Evolutionary conservation across 768 basidiomycete genomes (phyloP).

Genomic region (Cystobasidium tubakii): DNA sequence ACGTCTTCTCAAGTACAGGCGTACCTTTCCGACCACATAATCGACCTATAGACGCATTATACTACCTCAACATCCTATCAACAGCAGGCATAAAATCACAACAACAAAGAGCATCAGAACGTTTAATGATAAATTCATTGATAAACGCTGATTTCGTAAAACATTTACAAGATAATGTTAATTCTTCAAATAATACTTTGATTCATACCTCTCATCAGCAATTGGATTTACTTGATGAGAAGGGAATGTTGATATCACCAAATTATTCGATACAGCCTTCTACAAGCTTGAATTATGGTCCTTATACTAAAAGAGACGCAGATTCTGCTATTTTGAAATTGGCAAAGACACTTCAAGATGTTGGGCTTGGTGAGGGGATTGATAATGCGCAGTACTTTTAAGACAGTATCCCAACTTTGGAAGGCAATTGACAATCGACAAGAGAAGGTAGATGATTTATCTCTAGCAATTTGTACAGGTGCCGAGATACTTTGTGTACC

Average conservation of each 20-base stretch:
- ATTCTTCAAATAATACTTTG: neutral
- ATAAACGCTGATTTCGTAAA: conserved; percentile 18
- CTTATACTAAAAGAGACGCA: conserved; percentile 15
- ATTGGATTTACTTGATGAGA: conserved; percentile 15
- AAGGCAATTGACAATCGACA: too few relatives aligned
- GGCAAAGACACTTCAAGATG: conserved; percentile 12
- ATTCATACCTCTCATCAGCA: neutral
- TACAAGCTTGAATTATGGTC: neutral
- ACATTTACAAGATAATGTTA: conserved; percentile 10
- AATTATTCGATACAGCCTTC: neutral
- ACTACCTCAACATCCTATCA: conserved; percentile 25
- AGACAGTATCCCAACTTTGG: neutral
- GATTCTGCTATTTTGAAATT: conserved; percentile 28
- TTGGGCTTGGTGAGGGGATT: conserved; percentile 21
- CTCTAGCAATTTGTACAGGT: too few relatives aligned
- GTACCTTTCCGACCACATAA: conserved; percentile 16
- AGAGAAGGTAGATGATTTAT: too few relatives aligned
- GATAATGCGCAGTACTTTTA: conserved; percentile 20
- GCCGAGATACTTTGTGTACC: too few relatives aligned
- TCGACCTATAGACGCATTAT: conserved; percentile 30
- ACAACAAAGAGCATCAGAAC: conserved; percentile 27
- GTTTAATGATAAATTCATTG: conserved; percentile 20
- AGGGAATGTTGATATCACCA: neutral
- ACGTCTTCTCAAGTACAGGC: conserved; percentile 14
- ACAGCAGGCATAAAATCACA: conserved; percentile 27